A percentile compares a stretch with the other conserved stretches of the same genome.
Evolutionary conservation across 768 basidiomycete genomes (phyloP).

Genomic region (Pulveroboletus sp.): DNA sequence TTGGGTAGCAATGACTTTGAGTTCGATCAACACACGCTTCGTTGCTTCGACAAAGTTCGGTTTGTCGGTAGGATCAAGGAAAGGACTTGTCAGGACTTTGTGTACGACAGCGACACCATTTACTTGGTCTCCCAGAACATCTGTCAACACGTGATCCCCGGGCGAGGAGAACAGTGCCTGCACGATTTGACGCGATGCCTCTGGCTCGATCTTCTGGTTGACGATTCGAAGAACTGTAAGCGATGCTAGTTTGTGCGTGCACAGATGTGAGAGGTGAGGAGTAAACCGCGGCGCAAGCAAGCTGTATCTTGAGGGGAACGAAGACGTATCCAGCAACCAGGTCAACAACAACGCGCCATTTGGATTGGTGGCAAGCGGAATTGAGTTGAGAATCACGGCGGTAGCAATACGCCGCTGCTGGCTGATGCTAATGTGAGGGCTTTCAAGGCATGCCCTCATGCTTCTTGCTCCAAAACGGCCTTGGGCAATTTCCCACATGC

Average conservation of each 20-base stretch:
- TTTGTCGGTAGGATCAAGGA: constrained; percentile 72
- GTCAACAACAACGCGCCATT: constrained; percentile 95
- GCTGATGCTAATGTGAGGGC: constrained; percentile 77
- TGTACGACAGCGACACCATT: constrained; percentile 92
- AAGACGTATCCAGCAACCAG: constrained; percentile 94
- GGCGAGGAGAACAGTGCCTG: constrained; percentile 90
- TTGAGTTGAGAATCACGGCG: constrained; percentile 93
- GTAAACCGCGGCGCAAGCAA: constrained; percentile 94
- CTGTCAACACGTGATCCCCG: constrained; percentile 86
- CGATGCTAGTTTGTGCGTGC: constrained; percentile 96
- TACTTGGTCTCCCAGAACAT: constrained; percentile 94
- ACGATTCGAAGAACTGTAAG: constrained; percentile 93
- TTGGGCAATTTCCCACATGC: constrained; percentile 98
- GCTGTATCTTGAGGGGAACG: constrained; percentile 93
- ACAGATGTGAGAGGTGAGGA: constrained; percentile 93
- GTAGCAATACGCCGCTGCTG: constrained; percentile 96
- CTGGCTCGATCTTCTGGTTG: constrained; percentile 92
- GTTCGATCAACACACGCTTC: constrained; percentile 83
- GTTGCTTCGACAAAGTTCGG: constrained; percentile 77
- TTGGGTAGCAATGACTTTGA: constrained; percentile 93
- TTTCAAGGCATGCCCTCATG: constrained; percentile 96
- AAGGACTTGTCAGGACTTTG: constrained; percentile 87
- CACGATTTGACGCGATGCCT: constrained; percentile 83
- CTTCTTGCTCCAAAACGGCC: constrained; percentile 97
- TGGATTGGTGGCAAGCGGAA: constrained; percentile 95